A percentile compares a stretch with the other conserved stretches of the same genome.
phyloP scores from a whole-genome alignment of 1,139 yeast genomes.

The Candida buenavistaensis region DNA sequence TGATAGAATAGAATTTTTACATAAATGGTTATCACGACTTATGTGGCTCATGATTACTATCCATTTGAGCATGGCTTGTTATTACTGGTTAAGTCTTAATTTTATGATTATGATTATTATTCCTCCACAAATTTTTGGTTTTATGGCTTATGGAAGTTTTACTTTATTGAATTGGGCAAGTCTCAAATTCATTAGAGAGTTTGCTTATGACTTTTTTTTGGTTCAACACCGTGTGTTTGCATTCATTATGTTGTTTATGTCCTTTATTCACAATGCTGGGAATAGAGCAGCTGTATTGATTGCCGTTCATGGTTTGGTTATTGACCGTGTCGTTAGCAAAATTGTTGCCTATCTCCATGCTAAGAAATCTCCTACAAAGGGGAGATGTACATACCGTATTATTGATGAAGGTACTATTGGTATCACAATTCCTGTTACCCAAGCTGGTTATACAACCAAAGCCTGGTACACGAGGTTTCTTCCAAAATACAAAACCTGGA shows the following conservation, averaged over 20 bases:
- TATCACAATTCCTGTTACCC: constrained; percentile 35
- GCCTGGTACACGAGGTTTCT: constrained; percentile 32
- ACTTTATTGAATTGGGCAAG: constrained; percentile 39
- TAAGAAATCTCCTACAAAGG: constrained; percentile 38
- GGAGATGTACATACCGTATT: constrained; percentile 35
- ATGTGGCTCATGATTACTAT: constrained; percentile 40
- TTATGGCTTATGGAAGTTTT: constrained; percentile 44
- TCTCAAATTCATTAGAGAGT: constrained; percentile 34
- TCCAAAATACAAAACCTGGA: constrained; percentile 45
- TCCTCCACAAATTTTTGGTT: constrained; percentile 55
- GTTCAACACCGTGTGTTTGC: constrained; percentile 44
- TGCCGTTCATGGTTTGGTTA: constrained; percentile 45
- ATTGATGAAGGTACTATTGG: constrained; percentile 42
- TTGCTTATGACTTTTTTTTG: constrained; percentile 47
- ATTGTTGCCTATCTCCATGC: constrained; percentile 32
- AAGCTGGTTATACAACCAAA: constrained; percentile 8
- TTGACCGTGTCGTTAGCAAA: constrained; percentile 39
- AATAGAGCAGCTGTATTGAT: constrained; percentile 36
- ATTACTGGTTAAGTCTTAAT: constrained; percentile 43
- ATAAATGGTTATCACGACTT: constrained; percentile 46
- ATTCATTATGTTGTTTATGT: constrained; percentile 44
- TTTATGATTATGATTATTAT: constrained; percentile 44
- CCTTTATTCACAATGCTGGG: constrained; percentile 43
- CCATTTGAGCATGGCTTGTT: constrained; percentile 32
- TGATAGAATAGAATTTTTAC: constrained; percentile 40